Evolutionary conservation across 306 rosid species (phyloP).

Genomic region (Gastrolobium bilobum): DNA sequence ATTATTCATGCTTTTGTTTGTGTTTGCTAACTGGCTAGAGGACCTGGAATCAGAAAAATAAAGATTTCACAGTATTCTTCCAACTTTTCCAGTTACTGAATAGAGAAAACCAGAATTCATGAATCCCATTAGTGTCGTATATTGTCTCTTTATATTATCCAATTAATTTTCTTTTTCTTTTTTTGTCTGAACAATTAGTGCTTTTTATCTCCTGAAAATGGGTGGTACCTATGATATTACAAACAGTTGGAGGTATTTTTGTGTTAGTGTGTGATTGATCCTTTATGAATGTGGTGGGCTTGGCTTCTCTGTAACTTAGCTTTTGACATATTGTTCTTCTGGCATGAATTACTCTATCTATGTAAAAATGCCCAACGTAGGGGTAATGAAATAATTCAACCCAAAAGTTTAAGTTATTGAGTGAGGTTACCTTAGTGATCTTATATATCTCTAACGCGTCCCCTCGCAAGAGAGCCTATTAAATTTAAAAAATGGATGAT

Average conservation of each 20-base stretch:
- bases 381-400: not conserved
- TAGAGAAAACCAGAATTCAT: conserved; percentile 14
- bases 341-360: not conserved
- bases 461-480: too few relatives aligned
- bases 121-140: not conserved
- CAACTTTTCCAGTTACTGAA: conserved; percentile 13
- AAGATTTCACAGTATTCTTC: not conserved
- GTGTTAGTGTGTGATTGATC: not conserved
- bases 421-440: too few relatives aligned
- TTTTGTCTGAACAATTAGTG: not conserved
- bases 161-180: not conserved
- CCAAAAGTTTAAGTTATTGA: too few relatives aligned
- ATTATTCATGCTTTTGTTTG: conserved; percentile 31
- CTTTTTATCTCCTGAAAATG: not conserved
- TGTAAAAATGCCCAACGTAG: not conserved
- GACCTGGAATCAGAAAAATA: conserved; percentile 2
- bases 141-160: not conserved
- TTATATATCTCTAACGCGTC: too few relatives aligned
- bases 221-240: not conserved
- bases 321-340: not conserved
- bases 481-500: too few relatives aligned
- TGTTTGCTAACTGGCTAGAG: conserved; percentile 3
- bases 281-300: not conserved
- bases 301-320: not conserved
- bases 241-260: not conserved